A percentile compares a stretch with the other conserved stretches of the same genome.
Evolutionary conservation across 1,284 basidiomycete genomes (phyloP).

Genomic region (Malassezia equina): DNA sequence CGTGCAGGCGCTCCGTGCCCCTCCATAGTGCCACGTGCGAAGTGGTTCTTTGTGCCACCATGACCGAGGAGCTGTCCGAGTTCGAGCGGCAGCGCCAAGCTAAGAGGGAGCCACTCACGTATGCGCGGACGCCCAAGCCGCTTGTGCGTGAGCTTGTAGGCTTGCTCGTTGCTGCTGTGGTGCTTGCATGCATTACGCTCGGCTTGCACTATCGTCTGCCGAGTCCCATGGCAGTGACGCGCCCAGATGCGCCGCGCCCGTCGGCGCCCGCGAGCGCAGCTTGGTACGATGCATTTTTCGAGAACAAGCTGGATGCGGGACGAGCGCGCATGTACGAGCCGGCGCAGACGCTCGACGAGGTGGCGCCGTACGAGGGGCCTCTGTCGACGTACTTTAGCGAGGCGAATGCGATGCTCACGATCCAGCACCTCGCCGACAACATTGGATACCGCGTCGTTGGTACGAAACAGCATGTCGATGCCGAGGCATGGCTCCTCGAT

Average conservation of each 20-base stretch:
- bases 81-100: background rate
- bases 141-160: constrained; percentile 14
- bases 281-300: background rate
- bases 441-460: constrained; percentile 89
- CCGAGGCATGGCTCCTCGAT: constrained; percentile 70
- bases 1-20: background rate
- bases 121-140: background rate
- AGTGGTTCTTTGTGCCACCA: background rate
- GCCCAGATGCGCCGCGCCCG: constrained; percentile 11
- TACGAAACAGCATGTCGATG: constrained; percentile 72
- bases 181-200: constrained; percentile 25
- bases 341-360: background rate
- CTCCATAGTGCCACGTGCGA: background rate
- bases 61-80: background rate
- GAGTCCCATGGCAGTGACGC: constrained; percentile 22
- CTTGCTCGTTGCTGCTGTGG: constrained; percentile 18
- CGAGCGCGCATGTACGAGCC: constrained; percentile 1
- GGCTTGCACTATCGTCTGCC: constrained; percentile 41
- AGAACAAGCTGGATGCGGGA: background rate
- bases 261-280: background rate
- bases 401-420: constrained; percentile 34
- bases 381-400: constrained; percentile 34
- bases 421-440: constrained; percentile 54
- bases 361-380: background rate
- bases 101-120: constrained; percentile 4